Evolutionary conservation across 345 rosid species (phyloP), one percentile per base, ranked within the genome.

Genomic region (Microthlaspi erraticum): DNA sequence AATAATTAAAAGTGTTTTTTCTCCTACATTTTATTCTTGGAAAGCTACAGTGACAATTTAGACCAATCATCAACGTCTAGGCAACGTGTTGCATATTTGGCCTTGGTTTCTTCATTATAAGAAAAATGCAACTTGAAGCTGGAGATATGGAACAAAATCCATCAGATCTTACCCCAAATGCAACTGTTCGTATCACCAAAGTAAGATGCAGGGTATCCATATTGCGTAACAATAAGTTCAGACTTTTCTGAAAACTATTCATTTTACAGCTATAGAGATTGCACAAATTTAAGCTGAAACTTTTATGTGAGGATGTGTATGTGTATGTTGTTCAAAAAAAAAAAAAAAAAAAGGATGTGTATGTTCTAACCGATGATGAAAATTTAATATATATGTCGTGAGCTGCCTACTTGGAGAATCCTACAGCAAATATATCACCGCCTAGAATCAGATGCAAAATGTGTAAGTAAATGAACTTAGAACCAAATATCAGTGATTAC

Each of bases 21-120:
- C 11, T 16, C 32, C 17, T 17, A 59, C 33, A 59, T 70, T 16
- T 58, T 61, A 26, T 58, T 61, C 60, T 42, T 55, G 73, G 75
- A 83, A 77, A 82, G 81, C 78, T 74, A 74, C 70, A 43, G 46
- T 83, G 62, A 72, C 66, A 39, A 52, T 77, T 78, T 54, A 79
- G 85, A 82, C 64, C 76, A 86, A 80, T 85, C 77, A 84, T 82
- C 83, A 81, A 70, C 68, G 80, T 14, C 50, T 29, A 29, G 6
- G 71, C 60, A 49, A 70, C 74, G 74, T 70, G 67, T 70, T 60
- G 49, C 20, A 60, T 26, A 31, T 26, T 17, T 60, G 90, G 80
- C 61, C 83, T 16, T 41, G 58, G 74, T 68, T 63, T 80, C 78
- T 61, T 62, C 81, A 64, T 39, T 48, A 49, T 29, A 49, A 39